Evolutionary conservation across 345 rosid genomes (phyloP), one percentile per base, ranked within the genome.

Genomic region (Eucalyptus cloeziana): DNA sequence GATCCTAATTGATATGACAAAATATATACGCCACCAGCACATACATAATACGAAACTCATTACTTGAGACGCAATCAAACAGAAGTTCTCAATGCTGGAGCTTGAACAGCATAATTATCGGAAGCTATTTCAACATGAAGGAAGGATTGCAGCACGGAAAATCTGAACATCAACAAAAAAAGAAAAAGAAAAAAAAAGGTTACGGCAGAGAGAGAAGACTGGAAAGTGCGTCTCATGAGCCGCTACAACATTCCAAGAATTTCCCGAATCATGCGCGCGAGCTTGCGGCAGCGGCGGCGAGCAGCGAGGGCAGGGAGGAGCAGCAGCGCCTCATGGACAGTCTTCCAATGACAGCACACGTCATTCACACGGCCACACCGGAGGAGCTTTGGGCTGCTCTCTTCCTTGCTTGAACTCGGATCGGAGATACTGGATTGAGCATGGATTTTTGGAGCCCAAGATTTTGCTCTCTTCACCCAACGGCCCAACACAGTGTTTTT

Each of bases 261-360:
- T 69, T 31, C 12, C 43, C 44, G 24, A 31, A 31, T 69, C 24
- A 69, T 7, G 37, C 37, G 4, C 21, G 49, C 31, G 31, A 7
- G 14, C 87, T 62, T 40, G 90, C 22, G 85, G 92, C 14, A 3
- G 90, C 22, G 71, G 92, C 17, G 44, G 91, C n/a, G 83, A 64
- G 71, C 7, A 13, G 40, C 81, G 25, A 17, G 19, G 51, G 52
- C 3, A 85, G 54, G 33, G 52, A 71, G 13, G 13, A 33, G 81
- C 45, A 37, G 81, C 81, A 6, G 44, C 81, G 81, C 81, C 81
- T 71, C 81, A 37, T 3, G 81, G 24, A 19, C 2, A 71, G 45
- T 21, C 81, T 19, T 37, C 81, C 81, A 17, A 1, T 1, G 27
- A 71, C 45, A 21, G 45, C 45, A 37, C 81, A 1, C 81, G 25